Evolutionary conservation across 1,284 basidiomycete genomes (phyloP).

Genomic region (Neonothopanus nambi): DNA sequence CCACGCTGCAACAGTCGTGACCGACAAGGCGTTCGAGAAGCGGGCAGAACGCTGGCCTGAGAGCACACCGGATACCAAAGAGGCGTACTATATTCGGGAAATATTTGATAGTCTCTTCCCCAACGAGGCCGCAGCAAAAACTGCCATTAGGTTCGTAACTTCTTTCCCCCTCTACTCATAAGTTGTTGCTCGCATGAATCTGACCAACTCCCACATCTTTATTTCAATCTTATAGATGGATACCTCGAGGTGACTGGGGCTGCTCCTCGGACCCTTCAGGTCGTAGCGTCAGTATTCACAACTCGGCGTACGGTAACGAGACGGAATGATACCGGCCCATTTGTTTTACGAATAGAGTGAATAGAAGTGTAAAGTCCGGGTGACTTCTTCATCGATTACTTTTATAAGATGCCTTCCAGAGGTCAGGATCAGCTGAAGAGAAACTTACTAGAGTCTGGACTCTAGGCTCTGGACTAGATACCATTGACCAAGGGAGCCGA

Average conservation of each 20-base stretch:
- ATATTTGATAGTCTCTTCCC: constrained; percentile 91
- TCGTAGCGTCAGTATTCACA: constrained; percentile 94
- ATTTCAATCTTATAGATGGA: constrained; percentile 59
- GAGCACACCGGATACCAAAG: constrained; percentile 94
- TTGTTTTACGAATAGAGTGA: too few species aligned
- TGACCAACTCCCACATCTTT: too few species aligned
- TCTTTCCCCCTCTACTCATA: constrained; percentile 17
- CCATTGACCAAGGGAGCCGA: too few species aligned
- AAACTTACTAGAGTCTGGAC: too few species aligned
- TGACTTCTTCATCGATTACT: too few species aligned
- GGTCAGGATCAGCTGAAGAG: too few species aligned
- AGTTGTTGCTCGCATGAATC: not conserved
- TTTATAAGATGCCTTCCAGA: too few species aligned
- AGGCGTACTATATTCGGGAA: constrained; percentile 94
- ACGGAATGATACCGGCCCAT: too few species aligned
- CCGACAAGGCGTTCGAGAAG: constrained; percentile 82
- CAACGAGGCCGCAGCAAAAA: constrained; percentile 81
- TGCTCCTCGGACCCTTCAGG: constrained; percentile 95
- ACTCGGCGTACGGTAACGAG: constrained; percentile 72
- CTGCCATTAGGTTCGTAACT: constrained; percentile 81
- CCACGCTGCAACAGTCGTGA: constrained; percentile 74
- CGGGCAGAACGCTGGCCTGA: constrained; percentile 77
- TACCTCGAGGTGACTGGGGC: constrained; percentile 95
- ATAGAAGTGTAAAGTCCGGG: too few species aligned
- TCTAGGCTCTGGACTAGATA: too few species aligned